Base-by-base conservation (phyloP, 2,329 filamentous ascomycete genomes). In the Rachicladosporium sp. region DNA sequence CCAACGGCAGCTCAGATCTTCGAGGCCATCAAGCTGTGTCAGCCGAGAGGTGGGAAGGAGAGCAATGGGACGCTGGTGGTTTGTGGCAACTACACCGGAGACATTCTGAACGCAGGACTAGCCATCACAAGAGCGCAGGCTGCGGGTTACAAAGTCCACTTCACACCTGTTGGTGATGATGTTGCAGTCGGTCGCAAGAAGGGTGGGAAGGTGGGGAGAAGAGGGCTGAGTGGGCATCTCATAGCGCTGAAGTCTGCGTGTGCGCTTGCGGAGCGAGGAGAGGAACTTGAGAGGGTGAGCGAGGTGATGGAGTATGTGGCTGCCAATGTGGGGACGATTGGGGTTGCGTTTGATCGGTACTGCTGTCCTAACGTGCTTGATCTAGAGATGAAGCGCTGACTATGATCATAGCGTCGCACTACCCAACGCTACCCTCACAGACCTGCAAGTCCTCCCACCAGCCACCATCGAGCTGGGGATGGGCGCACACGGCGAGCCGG, bases 401-500 rank as follows among this genome's bases (percentile, higher is more conserved):
- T 35, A 36, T 2, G 13, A 5, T 6, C 13, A n/a, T 35, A 58
- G 57, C 27, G 56, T 60, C 6, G 56, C 57, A 15, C 41, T 60
- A n/a, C 58, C 58, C 5, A 60, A 59, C 34, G 71, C 73, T 2
- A 76, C 71, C 0, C 61, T 79, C 21, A 74, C 76, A 36, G 74
- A 77, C 48, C 74, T 75, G 48, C 74, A 78, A 46, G 64, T 59
- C 10, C 63, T 78, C 2, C 61, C 58, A 7, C 54, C 59, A 1
- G 57, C 74, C 40, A 73, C 74, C 41, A 56, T 79, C 29, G 76
- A 78, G 53, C 63, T 80, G n/a, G 77, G 78, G 3, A 79, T 76
- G 13, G 77, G 78, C 0, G 75, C 75, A 10, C 78, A 82, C 54
- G 80, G 80, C 51, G 77, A 82, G 55, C 76, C 77, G 0, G 77